Base-by-base conservation (phyloP, 257 asterid genomes). In the Solanum arcanum region DNA sequence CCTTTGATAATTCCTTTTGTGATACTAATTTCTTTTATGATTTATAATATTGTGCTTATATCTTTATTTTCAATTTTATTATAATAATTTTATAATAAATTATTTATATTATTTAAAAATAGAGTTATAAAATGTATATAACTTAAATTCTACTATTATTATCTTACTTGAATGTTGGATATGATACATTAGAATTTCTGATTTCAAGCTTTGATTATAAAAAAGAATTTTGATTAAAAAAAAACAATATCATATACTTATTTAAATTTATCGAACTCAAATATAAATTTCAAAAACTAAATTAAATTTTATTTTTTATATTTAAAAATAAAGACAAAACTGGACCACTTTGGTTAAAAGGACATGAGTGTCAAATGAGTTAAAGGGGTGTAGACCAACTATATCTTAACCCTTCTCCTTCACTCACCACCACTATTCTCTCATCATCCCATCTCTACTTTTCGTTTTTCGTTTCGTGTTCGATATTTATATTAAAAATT, bases 231-330 rank as follows among this genome's bases (percentile, higher is more conserved):
- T 33, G 35, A 33, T 33, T n/a, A n/a, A n/a, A 33, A 0, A 33
- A n/a, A n/a, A n/a, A 11, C 1, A 1, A 9, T n/a, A 23, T 23
- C 31, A 4, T 9, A 62, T n/a, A 62, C 0, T 5, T n/a, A 62
- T 62, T 23, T 23, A n/a, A 62, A n/a, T 47, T 47, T 14, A 4
- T 11, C 6, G 5, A 10, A 62, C 13, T 60, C 6, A 4, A 23
- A 23, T 4, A 4, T 0, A 8, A 3, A n/a, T 23, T 1, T n/a
- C 8, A 0, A 62, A 10, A 0, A 2, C 0, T 0, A 0, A 62
- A 62, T 62, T 4, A 49, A 15, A 15, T 49, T 52, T 52, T 18
- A 1, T 5, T n/a, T 62, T 62, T 33, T 4, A 33, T 23, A 4
- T 62, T 62, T 10, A 27, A 44, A 42, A 21, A 3, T 0, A 0